These are phyloP conservation scores for Beauveria australis DNA, from an alignment of 2,329 filamentous ascomycete genomes.

Conservation along the genomic window DNA sequence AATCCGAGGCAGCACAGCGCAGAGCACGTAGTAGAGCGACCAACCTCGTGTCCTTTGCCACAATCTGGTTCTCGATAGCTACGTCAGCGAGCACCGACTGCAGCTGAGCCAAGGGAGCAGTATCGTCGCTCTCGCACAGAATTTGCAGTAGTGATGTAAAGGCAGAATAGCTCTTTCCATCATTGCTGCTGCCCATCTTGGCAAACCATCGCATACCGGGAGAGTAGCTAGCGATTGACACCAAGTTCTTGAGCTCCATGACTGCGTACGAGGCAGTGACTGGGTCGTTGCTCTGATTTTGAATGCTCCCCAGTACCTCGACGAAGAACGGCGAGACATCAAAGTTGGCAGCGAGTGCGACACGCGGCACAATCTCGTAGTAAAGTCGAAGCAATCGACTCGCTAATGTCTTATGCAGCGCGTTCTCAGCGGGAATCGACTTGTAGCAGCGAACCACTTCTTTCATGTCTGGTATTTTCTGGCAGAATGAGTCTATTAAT, in stretches of 20 bases:
- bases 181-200: conserved; percentile 51
- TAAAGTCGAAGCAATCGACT: conserved; percentile 75
- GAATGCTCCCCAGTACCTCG: conserved; percentile 55
- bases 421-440: conserved; percentile 56
- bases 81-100: conserved; percentile 51
- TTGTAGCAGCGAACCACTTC: conserved; percentile 70
- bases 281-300: conserved; percentile 42
- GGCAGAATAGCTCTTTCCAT: conserved; percentile 43
- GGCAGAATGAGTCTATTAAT: conserved; percentile 66
- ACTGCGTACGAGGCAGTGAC: conserved; percentile 48
- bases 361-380: conserved; percentile 71
- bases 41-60: conserved; percentile 44
- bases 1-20: conserved; percentile 15
- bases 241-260: conserved; percentile 72
- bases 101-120: conserved; percentile 34
- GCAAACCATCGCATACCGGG: conserved; percentile 87
- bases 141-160: conserved; percentile 61
- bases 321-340: conserved; percentile 75
- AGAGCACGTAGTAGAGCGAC: conserved; percentile 35
- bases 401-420: conserved; percentile 70
- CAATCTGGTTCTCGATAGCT: conserved; percentile 57
- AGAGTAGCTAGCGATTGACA: conserved; percentile 72
- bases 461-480: conserved; percentile 72
- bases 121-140: conserved; percentile 23
- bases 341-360: conserved; percentile 76